Evolutionary conservation across 2,329 filamentous ascomycete species (phyloP).

Genomic region (Penicillium sp.): DNA sequence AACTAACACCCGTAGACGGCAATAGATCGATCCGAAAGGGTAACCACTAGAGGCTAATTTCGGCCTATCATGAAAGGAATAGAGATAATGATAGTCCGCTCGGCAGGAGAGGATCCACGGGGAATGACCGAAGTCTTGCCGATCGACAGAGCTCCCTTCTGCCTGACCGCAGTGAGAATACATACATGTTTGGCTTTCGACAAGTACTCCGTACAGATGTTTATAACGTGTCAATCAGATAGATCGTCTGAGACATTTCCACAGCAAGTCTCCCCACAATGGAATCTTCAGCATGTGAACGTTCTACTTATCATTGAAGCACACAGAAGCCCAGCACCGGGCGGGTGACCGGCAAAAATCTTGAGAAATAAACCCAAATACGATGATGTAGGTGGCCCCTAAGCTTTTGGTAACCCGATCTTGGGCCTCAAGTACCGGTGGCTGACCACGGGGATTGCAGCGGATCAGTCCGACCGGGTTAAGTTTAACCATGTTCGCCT

Average conservation of each 20-base stretch:
- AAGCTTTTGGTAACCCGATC: slow-evolving; percentile 1
- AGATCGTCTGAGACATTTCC: not conserved
- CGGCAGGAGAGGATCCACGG: not conserved
- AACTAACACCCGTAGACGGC: not conserved
- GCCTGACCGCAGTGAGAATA: not conserved
- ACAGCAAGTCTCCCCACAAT: not conserved
- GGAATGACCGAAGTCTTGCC: slow-evolving; percentile 1
- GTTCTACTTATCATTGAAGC: too few relatives aligned
- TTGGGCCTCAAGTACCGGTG: not conserved
- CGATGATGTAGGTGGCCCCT: not conserved
- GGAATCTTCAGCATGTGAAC: too few relatives aligned
- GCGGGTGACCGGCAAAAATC: not conserved
- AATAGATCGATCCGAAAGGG: not conserved
- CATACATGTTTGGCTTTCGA: not conserved
- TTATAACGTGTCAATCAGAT: not conserved
- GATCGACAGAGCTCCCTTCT: not conserved
- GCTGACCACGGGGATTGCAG: not conserved
- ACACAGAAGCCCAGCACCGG: too few relatives aligned
- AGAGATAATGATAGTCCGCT: slow-evolving; percentile 5
- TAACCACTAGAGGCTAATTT: not conserved
- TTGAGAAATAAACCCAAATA: not conserved
- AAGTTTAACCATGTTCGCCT: not conserved
- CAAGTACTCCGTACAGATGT: not conserved
- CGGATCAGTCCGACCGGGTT: not conserved
- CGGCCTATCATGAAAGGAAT: not conserved